These are phyloP conservation scores for Ilyonectria sp. DNA, from an alignment of 2,329 filamentous ascomycete species.

Conservation along the genomic window DNA sequence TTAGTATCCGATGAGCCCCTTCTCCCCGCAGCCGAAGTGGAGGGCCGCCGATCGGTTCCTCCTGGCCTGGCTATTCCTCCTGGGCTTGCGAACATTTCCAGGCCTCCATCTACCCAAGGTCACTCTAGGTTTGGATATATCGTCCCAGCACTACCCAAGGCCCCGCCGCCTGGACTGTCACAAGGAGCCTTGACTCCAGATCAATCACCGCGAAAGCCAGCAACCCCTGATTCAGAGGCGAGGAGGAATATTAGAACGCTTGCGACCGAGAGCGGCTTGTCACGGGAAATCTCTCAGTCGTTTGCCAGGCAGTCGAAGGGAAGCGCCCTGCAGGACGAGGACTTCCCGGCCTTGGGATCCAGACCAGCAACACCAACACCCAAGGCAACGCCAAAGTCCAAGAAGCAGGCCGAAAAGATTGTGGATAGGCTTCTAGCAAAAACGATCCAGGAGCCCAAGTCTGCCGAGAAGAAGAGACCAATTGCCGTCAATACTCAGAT, in stretches of 20 bases:
- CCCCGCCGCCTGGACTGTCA: constrained; percentile 44
- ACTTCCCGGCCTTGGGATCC: constrained; percentile 71
- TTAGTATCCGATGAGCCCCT: constrained; percentile 73
- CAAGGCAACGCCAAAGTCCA: constrained; percentile 53
- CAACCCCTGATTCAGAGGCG: constrained; percentile 49
- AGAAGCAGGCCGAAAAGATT: constrained; percentile 51
- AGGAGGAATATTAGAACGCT: constrained; percentile 63
- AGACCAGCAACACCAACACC: constrained; percentile 55
- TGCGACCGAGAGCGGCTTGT: constrained; percentile 62
- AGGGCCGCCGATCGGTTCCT: constrained; percentile 47
- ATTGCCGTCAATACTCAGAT: constrained; percentile 66
- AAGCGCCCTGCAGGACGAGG: constrained; percentile 69
- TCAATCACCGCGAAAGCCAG: constrained; percentile 50
- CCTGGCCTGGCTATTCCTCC: constrained; percentile 49
- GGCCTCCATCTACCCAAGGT: constrained; percentile 39
- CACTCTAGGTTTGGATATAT: constrained; percentile 41
- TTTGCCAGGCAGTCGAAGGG: constrained; percentile 39
- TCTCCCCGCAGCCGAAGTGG: constrained; percentile 31
- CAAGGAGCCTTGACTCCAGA: constrained; percentile 52
- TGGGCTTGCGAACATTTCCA: constrained; percentile 39
- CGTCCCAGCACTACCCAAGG: constrained; percentile 47
- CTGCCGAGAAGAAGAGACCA: constrained; percentile 49
- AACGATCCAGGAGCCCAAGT: constrained; percentile 33
- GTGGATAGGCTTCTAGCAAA: constrained; percentile 46
- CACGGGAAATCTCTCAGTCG: constrained; percentile 63